Evolutionary conservation across 2,329 filamentous ascomycete species (phyloP), one percentile per base, ranked within the genome.

Genomic region (Arthrinium phaeospermum): DNA sequence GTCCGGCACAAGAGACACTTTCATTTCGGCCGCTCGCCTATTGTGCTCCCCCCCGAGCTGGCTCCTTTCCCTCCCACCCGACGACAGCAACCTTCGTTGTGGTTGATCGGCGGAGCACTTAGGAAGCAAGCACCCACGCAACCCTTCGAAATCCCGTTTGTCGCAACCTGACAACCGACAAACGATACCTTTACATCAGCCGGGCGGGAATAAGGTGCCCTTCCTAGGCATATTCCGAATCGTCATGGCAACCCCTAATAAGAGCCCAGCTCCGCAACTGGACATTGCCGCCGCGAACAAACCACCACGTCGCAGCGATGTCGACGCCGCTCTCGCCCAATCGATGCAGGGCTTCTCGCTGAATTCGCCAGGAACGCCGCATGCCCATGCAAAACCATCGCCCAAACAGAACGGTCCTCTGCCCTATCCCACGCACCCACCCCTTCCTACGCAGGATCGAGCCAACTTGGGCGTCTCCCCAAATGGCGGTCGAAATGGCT

Each of bases 401-500:
- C 68, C 68, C 2, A 49, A 45, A 22, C 47, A 46, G n/a, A 41
- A 22, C 12, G 57, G 34, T 13, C 45, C 67, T 69, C 27, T 69
- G 19, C 67, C 67, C 1, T 24, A 70, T 44, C 68, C 68, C 10
- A 44, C 12, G 2, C 68, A 57, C 47, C 46, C 47, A 0, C n/a
- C 68, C 68, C n/a, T 53, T n/a, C 34, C 68, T 19, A 22, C 47
- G 34, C 30, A 19, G 22, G 68, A 70, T 51, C 68, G 47, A 22
- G 37, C 46, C 22, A 70, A 44, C 46, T 22, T 70, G 68, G 68
- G 47, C 34, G 68, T 70, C 64, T 79, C 82, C 19, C 78, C 80
- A 57, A 81, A 10, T 22, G 47, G 79, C 77, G 72, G 82, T 76
- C 71, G 83, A 78, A 75, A 79, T 76, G 74, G 83, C 75, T 74